Evolutionary conservation across 2,329 filamentous ascomycete species (phyloP).

Genomic region (Ceratocystis harringtonii): DNA sequence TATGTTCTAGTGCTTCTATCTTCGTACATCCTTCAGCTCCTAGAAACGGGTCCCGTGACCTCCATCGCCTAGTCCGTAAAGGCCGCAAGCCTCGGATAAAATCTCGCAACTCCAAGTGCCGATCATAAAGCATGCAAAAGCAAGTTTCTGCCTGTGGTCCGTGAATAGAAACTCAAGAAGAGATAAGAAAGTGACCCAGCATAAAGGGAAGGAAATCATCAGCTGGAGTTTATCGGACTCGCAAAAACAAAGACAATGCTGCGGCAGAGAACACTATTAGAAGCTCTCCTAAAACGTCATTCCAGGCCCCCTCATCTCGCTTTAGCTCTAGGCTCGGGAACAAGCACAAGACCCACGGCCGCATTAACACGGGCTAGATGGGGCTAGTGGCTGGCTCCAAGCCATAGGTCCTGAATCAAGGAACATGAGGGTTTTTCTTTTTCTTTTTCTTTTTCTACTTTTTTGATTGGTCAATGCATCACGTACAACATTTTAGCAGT

Average conservation of each 20-base stretch:
- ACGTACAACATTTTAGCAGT: too few species aligned
- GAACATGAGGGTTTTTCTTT: neutral
- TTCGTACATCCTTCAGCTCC: neutral
- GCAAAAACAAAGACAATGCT: too few species aligned
- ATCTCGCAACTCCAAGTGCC: neutral
- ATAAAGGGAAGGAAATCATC: neutral
- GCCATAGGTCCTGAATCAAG: neutral
- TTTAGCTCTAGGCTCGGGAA: too few species aligned
- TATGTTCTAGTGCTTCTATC: neutral
- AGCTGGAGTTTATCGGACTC: too few species aligned
- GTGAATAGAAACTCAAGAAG: neutral
- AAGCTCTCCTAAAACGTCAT: too few species aligned
- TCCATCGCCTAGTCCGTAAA: constrained; percentile 4
- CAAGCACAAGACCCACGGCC: too few species aligned
- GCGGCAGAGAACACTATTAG: too few species aligned
- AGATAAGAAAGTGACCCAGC: neutral
- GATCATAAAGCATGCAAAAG: neutral
- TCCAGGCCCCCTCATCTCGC: too few species aligned
- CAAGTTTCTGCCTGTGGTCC: neutral
- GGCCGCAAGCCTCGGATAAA: neutral
- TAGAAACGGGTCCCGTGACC: neutral
- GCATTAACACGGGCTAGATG: too few species aligned
- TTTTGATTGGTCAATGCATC: neutral
- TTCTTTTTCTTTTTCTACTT: neutral
- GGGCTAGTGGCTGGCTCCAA: neutral